These are phyloP conservation scores for Cavenderia fasciculata DNA, from an alignment of 78 protist genomes.

Conservation along the genomic window DNA sequence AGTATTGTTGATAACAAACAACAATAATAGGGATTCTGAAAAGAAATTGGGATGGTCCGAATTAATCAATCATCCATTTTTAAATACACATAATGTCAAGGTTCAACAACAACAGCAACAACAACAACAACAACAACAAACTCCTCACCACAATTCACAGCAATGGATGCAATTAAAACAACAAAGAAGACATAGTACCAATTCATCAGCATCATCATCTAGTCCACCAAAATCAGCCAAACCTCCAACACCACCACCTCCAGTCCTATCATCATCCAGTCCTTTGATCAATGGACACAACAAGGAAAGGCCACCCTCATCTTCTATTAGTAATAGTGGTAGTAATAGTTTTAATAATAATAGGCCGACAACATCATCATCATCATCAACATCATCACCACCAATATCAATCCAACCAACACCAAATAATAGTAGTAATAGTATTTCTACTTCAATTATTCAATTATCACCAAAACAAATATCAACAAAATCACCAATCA, in stretches of 20 bases:
- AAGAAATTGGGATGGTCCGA: too few relatives aligned
- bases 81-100: too few relatives aligned
- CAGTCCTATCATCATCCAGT: neutral
- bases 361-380: neutral
- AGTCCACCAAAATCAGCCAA: too few relatives aligned
- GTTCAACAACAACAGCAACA: constrained; percentile 10
- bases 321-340: neutral
- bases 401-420: neutral
- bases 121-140: neutral
- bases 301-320: too few relatives aligned
- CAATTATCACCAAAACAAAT: neutral
- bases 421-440: neutral
- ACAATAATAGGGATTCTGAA: too few relatives aligned
- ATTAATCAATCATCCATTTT: too few relatives aligned
- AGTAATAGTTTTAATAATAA: neutral
- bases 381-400: neutral
- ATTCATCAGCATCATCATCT: too few relatives aligned
- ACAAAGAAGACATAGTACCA: neutral
- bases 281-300: neutral
- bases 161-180: neutral
- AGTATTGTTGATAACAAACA: too few relatives aligned
- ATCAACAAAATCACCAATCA: neutral
- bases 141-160: neutral
- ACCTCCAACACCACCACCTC: neutral
- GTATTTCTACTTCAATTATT: neutral